Evolutionary conservation across 78 protist genomes (phyloP).

Genomic region (Creolimax fragrantissima): DNA sequence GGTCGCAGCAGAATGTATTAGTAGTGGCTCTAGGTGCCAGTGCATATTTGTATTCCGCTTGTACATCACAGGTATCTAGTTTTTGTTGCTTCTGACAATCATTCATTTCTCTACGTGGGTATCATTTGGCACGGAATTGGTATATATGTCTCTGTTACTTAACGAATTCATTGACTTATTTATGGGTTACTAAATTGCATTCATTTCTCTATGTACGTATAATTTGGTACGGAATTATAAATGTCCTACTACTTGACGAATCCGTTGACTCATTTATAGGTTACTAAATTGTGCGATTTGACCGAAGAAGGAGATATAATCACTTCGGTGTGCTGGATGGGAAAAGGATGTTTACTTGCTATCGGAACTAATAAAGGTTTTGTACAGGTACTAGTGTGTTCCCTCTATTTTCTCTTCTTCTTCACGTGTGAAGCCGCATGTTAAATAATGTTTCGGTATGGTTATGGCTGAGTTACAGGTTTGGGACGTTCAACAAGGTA

Average conservation of each 20-base stretch:
- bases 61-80: constrained; percentile 60
- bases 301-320: constrained; percentile 48
- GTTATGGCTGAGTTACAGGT: no score
- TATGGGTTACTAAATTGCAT: constrained; percentile 49
- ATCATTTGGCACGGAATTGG: no score
- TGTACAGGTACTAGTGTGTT: constrained; percentile 65
- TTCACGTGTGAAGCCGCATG: no score
- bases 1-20: constrained; percentile 77
- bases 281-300: constrained; percentile 45
- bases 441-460: no score
- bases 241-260: no score
- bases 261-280: no score
- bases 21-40: constrained; percentile 91
- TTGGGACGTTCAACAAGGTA: constrained; percentile 1
- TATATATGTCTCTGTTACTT: no score
- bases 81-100: not conserved
- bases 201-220: no score
- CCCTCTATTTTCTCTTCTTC: no score
- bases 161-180: no score
- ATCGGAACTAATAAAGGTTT: constrained; percentile 79
- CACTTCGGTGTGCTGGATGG: constrained; percentile 67
- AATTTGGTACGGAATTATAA: no score
- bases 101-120: no score
- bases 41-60: constrained; percentile 95
- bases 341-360: constrained; percentile 53